Evolutionary conservation across 2,329 filamentous ascomycete species (phyloP), one percentile per base, ranked within the genome.

Genomic region (Calonectria pseudoturangicola): DNA sequence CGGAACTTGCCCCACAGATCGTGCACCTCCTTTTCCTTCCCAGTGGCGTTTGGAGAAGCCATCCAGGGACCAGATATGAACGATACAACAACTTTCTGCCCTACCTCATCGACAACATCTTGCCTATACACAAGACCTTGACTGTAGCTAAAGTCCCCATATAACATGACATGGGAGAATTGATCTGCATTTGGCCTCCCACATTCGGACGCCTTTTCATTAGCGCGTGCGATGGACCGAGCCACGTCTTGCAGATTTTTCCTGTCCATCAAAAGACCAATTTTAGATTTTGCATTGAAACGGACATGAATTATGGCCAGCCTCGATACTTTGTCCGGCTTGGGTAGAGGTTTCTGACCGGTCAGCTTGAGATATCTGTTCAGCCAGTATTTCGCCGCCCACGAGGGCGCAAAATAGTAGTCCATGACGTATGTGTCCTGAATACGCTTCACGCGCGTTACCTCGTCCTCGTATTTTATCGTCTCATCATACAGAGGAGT

Each of bases 61-160:
- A 7, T 47, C 43, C 43, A 47, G n/a, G n/a, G n/a, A n/a, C 43
- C n/a, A 47, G 43, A 47, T 47, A 47, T 47, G 18, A 47, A 47
- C 3, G n/a, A 47, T 21, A 47, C 43, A 25, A 8, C 3, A 47
- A 47, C 43, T 47, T 47, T 3, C 1, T 7, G n/a, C 43, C 43
- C 43, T 21, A 47, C 18, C 43, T 47, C 43, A 25, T 47, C 1
- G 1, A 2, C n/a, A 25, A 47, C 43, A 47, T 47, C 43, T 21
- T 47, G 21, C 18, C 25, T 47, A n/a, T 25, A 47, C 43, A 2
- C 43, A 10, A 47, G 43, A 4, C 43, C 43, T 47, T 47, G 7
- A n/a, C 3, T 21, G 18, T 10, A 47, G 18, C 43, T 47, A 47
- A 47, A 47, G n/a, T 47, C 43, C 25, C 43, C 43, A 47, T 25